Base-by-base conservation (phyloP, 306 rosid species). In the Echinosophora koreensis region DNA sequence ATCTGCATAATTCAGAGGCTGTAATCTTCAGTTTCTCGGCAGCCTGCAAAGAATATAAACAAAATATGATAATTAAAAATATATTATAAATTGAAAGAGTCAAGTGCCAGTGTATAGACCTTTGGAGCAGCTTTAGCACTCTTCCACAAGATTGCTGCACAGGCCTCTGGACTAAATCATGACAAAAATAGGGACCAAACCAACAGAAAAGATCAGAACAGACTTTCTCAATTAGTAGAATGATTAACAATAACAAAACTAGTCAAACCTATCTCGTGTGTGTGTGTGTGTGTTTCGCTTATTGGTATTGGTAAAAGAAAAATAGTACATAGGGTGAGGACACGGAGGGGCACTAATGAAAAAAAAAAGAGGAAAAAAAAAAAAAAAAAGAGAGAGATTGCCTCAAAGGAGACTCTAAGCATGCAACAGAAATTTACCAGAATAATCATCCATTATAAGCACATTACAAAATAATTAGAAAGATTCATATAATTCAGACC, bases 141-240 rank as follows among this genome's bases (percentile, higher is more conserved):
- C 91, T 92, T 95, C 93, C 94, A 95, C 88, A 95, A 88, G 91
- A 95, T 95, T 50, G 97, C 98, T 50, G 97, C 98, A 82, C 97
- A 89, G 61, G 97, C 98, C 82, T 95, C 99, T 5, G 99, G 99
- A 82, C 99, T 95, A 66, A 42, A 87, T 74, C 81, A 69, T 27
- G 76, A 65, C 7, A 86, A 71, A 76, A 81, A 84, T 61, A 75
- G 78, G 78, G 84, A 68, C 59, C 85, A 84, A 70, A 62, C 46
- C 72, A 74, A 59, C 50, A 80, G 69, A 79, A 73, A 12, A 82
- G 62, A 63, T 72, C 27, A 81, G 78, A 69, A 74, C 56, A 77
- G 4, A 15, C 65, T 39, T 69, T 67, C 56, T 44, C 16, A 35
- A 51, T 37, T 49, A 41, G 59, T 18, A 54, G 60, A 69, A 71